Evolutionary conservation across 805 yeast species (phyloP).

Genomic region (Ogataea thermomethanolica): DNA sequence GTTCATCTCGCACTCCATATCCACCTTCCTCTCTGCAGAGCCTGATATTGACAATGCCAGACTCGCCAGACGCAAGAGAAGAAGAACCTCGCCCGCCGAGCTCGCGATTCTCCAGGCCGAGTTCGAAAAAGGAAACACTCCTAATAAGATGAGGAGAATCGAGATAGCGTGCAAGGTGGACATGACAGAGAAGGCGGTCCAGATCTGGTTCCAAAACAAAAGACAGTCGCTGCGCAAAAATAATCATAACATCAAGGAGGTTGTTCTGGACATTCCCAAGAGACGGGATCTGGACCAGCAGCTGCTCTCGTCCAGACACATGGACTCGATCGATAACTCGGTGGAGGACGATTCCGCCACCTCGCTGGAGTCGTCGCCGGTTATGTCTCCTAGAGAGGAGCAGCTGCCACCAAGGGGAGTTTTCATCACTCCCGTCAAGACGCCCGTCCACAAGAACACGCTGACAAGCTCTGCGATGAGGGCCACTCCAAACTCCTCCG

Average conservation of each 20-base stretch:
- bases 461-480: neutral
- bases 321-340: slow-evolving; percentile 3
- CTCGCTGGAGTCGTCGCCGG: slow-evolving; percentile 15
- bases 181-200: slow-evolving; percentile 98
- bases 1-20: slow-evolving; percentile 89
- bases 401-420: slow-evolving; percentile 27
- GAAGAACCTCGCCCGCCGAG: slow-evolving; percentile 91
- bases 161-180: slow-evolving; percentile 77
- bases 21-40: slow-evolving; percentile 79
- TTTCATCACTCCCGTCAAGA: slow-evolving; percentile 23
- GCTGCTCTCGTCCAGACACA: slow-evolving; percentile 17
- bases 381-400: slow-evolving; percentile 9
- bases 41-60: slow-evolving; percentile 89
- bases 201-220: slow-evolving; percentile 97
- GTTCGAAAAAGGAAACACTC: slow-evolving; percentile 74
- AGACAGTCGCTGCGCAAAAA: slow-evolving; percentile 73
- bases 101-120: slow-evolving; percentile 76
- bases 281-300: slow-evolving; percentile 27
- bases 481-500: slow-evolving; percentile 10
- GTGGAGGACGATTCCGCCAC: slow-evolving; percentile 8
- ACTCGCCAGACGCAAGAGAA: slow-evolving; percentile 87
- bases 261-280: slow-evolving; percentile 26
- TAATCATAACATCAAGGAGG: slow-evolving; percentile 29
- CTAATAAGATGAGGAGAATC: slow-evolving; percentile 69
- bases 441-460: slow-evolving; percentile 12